Evolutionary conservation across 2,329 filamentous ascomycete species (phyloP).

Genomic region (Botrytis sinoallii): DNA sequence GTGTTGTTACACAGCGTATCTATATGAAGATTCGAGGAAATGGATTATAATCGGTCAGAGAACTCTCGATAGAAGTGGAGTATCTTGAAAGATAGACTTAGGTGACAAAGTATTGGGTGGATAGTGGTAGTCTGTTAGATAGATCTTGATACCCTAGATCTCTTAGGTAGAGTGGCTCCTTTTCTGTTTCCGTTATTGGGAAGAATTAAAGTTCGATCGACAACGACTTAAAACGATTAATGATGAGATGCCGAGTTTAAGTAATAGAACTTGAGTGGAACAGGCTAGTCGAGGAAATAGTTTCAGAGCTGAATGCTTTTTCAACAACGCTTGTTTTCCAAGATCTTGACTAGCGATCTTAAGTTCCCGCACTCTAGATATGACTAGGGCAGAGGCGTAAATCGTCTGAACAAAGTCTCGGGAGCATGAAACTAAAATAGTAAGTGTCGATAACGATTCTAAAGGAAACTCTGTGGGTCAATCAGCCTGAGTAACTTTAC

Average conservation of each 20-base stretch:
- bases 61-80: neutral
- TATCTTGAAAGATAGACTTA: slow-evolving; percentile 1
- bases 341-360: slow-evolving; percentile 17
- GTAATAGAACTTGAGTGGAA: slow-evolving; percentile 14
- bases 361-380: slow-evolving; percentile 8
- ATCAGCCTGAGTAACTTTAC: slow-evolving; percentile 13
- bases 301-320: slow-evolving; percentile 16
- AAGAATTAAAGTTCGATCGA: slow-evolving; percentile 8
- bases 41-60: slow-evolving; percentile 1
- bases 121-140: slow-evolving; percentile 12
- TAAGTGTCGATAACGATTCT: slow-evolving; percentile 19
- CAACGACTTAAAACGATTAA: slow-evolving; percentile 10
- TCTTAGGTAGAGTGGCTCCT: slow-evolving; percentile 1
- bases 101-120: slow-evolving; percentile 9
- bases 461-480: slow-evolving; percentile 8
- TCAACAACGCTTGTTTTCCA: slow-evolving; percentile 10
- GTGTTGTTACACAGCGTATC: slow-evolving; percentile 1
- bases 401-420: slow-evolving; percentile 32
- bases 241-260: slow-evolving; percentile 16
- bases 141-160: slow-evolving; percentile 6
- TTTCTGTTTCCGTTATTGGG: slow-evolving; percentile 2
- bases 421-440: slow-evolving; percentile 35
- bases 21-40: slow-evolving; percentile 11
- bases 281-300: slow-evolving; percentile 14
- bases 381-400: slow-evolving; percentile 23